Base-by-base conservation (phyloP, 2,329 filamentous ascomycete genomes). In the Ceratocystis variospora region DNA sequence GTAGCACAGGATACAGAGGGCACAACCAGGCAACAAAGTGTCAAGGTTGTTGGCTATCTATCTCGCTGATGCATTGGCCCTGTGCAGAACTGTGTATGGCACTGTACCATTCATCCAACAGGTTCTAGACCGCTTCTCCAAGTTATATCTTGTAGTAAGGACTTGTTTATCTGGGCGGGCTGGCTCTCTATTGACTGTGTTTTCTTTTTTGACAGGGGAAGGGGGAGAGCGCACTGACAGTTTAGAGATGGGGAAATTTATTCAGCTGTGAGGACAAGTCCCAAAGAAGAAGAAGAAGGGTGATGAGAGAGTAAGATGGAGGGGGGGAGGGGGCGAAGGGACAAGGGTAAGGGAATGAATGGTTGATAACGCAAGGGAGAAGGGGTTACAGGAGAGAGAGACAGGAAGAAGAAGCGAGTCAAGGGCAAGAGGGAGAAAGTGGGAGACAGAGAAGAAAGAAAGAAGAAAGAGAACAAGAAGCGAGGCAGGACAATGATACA, bases 221-320 rank as follows among this genome's bases (percentile, higher is more conserved):
- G 28, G n/a, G 22, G n/a, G 12, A 57, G 7, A 57, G n/a, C 53
- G 53, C 53, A 57, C 28, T 57, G 53, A 57, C 53, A 57, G 22
- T 57, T 19, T 41, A 41, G 37, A 41, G 37, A 41, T 41, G 37
- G 37, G 37, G 37, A 41, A 22, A 7, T n/a, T 48, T 33, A 28
- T 57, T 57, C 53, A 57, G 53, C 53, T 57, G 28, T 55, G 28
- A 25, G 53, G 53, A 57, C 28, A 57, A n/a, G 28, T 57, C 10
- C 53, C 53, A 33, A 33, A 55, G 48, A 57, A 31, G 12, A 33
- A 55, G 50, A 55, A 17, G 15, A 33, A 57, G 48, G 22, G 48
- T 22, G n/a, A 53, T n/a, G 22, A 12, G 22, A 12, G 22, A 25
- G 22, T 12, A 57, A 57, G 25, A 31, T 31, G 25, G 28, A 31